phyloP scores from a whole-genome alignment of 2,329 filamentous ascomycete species.

The Fusarium decemcellulare region DNA sequence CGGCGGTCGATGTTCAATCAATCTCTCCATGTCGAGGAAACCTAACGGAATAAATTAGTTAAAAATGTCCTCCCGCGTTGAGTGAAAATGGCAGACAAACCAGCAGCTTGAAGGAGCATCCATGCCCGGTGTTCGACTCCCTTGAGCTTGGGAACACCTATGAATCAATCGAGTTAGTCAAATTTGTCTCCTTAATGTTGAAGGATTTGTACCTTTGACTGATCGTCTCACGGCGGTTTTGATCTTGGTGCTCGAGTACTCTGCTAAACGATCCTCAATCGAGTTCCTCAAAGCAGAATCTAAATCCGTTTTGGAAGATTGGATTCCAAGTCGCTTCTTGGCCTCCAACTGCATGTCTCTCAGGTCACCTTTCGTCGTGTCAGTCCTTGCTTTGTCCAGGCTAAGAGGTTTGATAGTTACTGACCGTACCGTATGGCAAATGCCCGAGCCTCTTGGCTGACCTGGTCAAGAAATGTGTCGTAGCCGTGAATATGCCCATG shows the following conservation, averaged over 20 bases:
- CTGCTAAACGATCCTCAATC: conserved; percentile 26
- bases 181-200: rapidly evolving
- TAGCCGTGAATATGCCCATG: conserved; percentile 37
- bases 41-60: conserved; percentile 8
- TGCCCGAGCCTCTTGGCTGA: conserved; percentile 39
- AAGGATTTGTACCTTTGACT: conserved; percentile 19
- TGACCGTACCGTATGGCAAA: conserved; percentile 40
- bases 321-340: too few species aligned
- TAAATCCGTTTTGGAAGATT: too few species aligned
- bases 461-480: conserved; percentile 41
- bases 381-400: too few species aligned
- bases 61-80: background rate
- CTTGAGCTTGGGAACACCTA: conserved; percentile 23
- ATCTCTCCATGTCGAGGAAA: conserved; percentile 39
- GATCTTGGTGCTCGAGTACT: conserved; percentile 30
- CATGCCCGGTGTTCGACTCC: conserved; percentile 35
- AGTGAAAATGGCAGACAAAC: background rate
- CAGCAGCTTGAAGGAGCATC: conserved; percentile 37
- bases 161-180: background rate
- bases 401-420: background rate
- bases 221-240: conserved; percentile 30
- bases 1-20: conserved; percentile 40
- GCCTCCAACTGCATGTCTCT: conserved; percentile 7
- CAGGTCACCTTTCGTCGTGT: conserved; percentile 19
- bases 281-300: conserved; percentile 19